Percentiles rank a stretch among this genome's conserved stretches.
phyloP scores from a whole-genome alignment of 345 rosid genomes.

The Brassica cretica region DNA sequence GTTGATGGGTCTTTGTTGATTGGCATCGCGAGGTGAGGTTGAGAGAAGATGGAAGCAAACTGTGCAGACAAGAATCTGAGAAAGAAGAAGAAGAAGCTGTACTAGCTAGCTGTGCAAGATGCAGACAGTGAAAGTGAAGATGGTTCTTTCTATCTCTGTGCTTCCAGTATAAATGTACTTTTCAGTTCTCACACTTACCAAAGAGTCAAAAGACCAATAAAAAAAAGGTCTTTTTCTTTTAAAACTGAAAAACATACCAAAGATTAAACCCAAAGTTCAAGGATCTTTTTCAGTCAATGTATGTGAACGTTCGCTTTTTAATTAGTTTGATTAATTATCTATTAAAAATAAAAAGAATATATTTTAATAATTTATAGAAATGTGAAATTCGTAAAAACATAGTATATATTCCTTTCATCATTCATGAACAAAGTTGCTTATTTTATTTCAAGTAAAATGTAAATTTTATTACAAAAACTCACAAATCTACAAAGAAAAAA shows the following conservation, averaged over 20 bases:
- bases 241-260: too few relatives aligned
- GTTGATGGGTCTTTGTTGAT: constrained; percentile 64
- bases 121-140: constrained; percentile 32
- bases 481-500: constrained; percentile 9
- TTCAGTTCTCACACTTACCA: constrained; percentile 34
- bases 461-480: constrained; percentile 17
- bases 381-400: not conserved
- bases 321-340: not conserved
- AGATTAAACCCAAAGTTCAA: not conserved
- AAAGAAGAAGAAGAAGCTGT: not conserved
- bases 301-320: too few relatives aligned
- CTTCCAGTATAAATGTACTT: constrained; percentile 33
- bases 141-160: constrained; percentile 8
- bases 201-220: constrained; percentile 25
- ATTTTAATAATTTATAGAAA: not conserved
- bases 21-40: constrained; percentile 55
- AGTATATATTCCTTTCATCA: not conserved
- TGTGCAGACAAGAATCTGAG: constrained; percentile 12
- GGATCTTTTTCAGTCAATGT: not conserved
- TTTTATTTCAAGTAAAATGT: constrained; percentile 3
- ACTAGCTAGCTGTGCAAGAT: constrained; percentile 36
- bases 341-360: too few relatives aligned
- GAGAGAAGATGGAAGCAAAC: not conserved
- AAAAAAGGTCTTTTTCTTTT: not conserved
- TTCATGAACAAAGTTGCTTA: constrained; percentile 8